These are phyloP conservation scores for Yarrowia sp. DNA, from an alignment of 805 yeast species.

Conservation along the genomic window DNA sequence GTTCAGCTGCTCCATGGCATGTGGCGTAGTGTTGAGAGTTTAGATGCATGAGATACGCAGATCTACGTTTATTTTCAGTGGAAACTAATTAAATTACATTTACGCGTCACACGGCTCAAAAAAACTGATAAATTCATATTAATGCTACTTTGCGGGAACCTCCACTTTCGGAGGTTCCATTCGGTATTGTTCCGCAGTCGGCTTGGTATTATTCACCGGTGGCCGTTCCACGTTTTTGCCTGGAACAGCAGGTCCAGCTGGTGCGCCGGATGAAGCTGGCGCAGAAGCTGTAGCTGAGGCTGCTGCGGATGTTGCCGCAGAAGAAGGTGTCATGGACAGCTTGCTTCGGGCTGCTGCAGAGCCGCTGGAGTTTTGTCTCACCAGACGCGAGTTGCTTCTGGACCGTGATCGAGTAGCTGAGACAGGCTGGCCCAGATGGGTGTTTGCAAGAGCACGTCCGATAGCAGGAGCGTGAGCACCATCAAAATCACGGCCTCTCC, in stretches of 20 bases:
- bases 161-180: constrained; percentile 7
- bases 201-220: background rate
- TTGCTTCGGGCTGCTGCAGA: background rate
- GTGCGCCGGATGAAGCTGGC: background rate
- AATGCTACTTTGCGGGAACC: constrained; percentile 26
- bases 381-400: constrained; percentile 8
- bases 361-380: background rate
- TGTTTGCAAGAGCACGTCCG: constrained; percentile 15
- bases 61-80: background rate
- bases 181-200: background rate
- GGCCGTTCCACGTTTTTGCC: background rate
- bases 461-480: constrained; percentile 5
- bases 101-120: too few relatives aligned
- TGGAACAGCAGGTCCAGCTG: background rate
- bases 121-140: background rate
- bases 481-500: constrained; percentile 35
- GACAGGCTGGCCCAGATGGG: constrained; percentile 7
- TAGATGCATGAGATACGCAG: background rate
- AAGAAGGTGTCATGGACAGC: constrained; percentile 1
- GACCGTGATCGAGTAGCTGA: constrained; percentile 12
- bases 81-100: background rate
- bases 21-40: background rate
- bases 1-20: constrained; percentile 5
- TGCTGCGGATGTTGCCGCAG: background rate
- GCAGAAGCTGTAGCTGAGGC: background rate